Percentiles rank a stretch among this genome's conserved stretches.
phyloP scores from a whole-genome alignment of 441 rosid genomes.

The Isatis lusitanica region DNA sequence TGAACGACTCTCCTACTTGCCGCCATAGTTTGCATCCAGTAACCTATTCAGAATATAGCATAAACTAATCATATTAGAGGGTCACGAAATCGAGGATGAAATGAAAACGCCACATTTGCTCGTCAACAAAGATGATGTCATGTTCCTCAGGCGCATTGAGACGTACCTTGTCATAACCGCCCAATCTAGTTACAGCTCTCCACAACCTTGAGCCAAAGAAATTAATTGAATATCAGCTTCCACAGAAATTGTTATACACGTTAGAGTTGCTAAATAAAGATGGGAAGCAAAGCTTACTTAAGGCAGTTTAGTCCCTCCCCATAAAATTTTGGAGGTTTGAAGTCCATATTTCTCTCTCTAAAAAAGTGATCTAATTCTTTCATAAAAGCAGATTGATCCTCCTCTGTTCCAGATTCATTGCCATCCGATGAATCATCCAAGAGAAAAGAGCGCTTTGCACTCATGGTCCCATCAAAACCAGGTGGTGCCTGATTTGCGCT shows the following conservation, averaged over 20 bases:
- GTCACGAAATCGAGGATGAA: neutral
- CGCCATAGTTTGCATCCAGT: slow-evolving; percentile 76
- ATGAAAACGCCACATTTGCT: neutral
- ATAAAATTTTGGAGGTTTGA: slow-evolving; percentile 76
- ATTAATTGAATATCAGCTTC: slow-evolving; percentile 32
- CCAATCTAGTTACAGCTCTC: slow-evolving; percentile 70
- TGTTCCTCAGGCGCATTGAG: slow-evolving; percentile 6
- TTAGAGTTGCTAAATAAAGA: slow-evolving; percentile 3
- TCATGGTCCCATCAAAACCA: slow-evolving; percentile 7
- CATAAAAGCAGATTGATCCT: slow-evolving; percentile 63
- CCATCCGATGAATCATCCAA: slow-evolving; percentile 55
- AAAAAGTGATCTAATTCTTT: slow-evolving; percentile 59
- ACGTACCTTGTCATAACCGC: slow-evolving; percentile 78
- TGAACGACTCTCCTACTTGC: slow-evolving; percentile 81
- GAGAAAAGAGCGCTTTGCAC: slow-evolving; percentile 49
- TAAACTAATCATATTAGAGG: neutral
- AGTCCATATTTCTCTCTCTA: slow-evolving; percentile 60
- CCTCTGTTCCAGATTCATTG: slow-evolving; percentile 72
- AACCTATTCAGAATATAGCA: slow-evolving; percentile 46
- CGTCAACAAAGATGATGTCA: slow-evolving; percentile 11
- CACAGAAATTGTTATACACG: slow-evolving; percentile 7
- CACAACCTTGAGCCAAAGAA: slow-evolving; percentile 55
- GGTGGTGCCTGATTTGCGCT: slow-evolving; percentile 36
- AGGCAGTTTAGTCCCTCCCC: slow-evolving; percentile 75
- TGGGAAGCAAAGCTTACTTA: slow-evolving; percentile 49